Base-by-base conservation (phyloP, 2,329 filamentous ascomycete species). In the Neodidymelliopsis sp. region DNA sequence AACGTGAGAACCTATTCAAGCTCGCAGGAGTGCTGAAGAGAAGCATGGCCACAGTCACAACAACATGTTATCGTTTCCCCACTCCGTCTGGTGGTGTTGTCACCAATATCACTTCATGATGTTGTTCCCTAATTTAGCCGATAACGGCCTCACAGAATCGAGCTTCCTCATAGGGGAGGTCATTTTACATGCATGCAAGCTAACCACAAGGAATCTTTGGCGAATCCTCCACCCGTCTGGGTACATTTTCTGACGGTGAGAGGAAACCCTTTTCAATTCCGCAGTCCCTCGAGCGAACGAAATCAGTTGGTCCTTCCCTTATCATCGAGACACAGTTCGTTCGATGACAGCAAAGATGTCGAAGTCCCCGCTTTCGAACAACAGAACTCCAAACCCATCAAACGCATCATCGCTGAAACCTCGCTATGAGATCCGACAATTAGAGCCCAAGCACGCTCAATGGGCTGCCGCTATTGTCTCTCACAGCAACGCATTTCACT, bases 401-500 rank as follows among this genome's bases (percentile, higher is more conserved):
- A 65, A 64, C 43, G 64, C 62, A 8, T 66, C 62, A 9, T 53
- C 56, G 7, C 61, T 72, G 27, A 50, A 53, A 4, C 47, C 64
- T 2, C 68, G 68, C 38, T 73, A 66, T 43, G 60, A 67, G 31
- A 70, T 73, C 43, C 65, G 66, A 16, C 52, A 60, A 31, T 56
- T 71, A 6, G 48, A 42, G n/a, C 48, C 58, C 11, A 41, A 65
- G 27, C 68, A 73, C 36, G 24, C 37, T 1, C 35, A 43, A 40
- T 72, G 69, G 70, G 66, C 58, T 7, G 35, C 34, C 4, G 64
- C 67, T n/a, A 64, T 74, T 23, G 34, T 70, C 5, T 40, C 53
- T 13, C 70, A 74, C 42, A 60, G 57, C 52, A 70, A 73, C 46
- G 37, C 62, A 22, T 72, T 66, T 49, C 60, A 68, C 53, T 62